Conservation (phyloP, 2,329 filamentous ascomycete genomes). For the Fusarium veterinarium region DNA sequence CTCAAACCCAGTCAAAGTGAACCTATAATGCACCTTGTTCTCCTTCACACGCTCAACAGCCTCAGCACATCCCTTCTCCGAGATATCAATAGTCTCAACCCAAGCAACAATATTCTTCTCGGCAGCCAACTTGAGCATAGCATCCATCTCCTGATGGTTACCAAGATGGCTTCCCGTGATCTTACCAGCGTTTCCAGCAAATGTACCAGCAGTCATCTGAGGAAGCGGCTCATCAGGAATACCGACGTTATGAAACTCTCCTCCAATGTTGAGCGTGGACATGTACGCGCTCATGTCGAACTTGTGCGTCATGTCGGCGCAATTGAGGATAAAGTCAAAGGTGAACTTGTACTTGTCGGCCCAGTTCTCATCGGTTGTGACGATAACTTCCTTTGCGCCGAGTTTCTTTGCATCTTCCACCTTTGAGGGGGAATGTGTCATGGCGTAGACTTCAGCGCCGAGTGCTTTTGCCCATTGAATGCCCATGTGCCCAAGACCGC, state of each 20-base stretch:
- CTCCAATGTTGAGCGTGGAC: slow-evolving; percentile 62
- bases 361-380: slow-evolving; percentile 65
- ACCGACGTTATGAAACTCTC: slow-evolving; percentile 69
- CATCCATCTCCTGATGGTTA: slow-evolving; percentile 68
- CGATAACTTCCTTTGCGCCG: slow-evolving; percentile 68
- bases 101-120: slow-evolving; percentile 66
- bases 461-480: slow-evolving; percentile 78
- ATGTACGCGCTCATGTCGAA: slow-evolving; percentile 67
- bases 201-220: slow-evolving; percentile 54
- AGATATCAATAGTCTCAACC: slow-evolving; percentile 73
- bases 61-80: slow-evolving; percentile 75
- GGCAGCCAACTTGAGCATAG: slow-evolving; percentile 67
- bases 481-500: slow-evolving; percentile 79
- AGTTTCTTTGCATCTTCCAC: slow-evolving; percentile 69
- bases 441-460: slow-evolving; percentile 73
- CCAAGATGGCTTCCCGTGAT: slow-evolving; percentile 69
- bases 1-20: slow-evolving; percentile 76
- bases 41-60: slow-evolving; percentile 76
- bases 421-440: slow-evolving; percentile 71
- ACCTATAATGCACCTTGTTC: slow-evolving; percentile 78
- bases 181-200: slow-evolving; percentile 63
- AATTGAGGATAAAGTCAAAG: slow-evolving; percentile 65
- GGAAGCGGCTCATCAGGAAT: slow-evolving; percentile 63
- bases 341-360: slow-evolving; percentile 62
- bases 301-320: slow-evolving; percentile 61